Evolutionary conservation across 176 grass and related monocot genomes (phyloP), one percentile per base, ranked within the genome.

Genomic region (Oryza rufipogon): DNA sequence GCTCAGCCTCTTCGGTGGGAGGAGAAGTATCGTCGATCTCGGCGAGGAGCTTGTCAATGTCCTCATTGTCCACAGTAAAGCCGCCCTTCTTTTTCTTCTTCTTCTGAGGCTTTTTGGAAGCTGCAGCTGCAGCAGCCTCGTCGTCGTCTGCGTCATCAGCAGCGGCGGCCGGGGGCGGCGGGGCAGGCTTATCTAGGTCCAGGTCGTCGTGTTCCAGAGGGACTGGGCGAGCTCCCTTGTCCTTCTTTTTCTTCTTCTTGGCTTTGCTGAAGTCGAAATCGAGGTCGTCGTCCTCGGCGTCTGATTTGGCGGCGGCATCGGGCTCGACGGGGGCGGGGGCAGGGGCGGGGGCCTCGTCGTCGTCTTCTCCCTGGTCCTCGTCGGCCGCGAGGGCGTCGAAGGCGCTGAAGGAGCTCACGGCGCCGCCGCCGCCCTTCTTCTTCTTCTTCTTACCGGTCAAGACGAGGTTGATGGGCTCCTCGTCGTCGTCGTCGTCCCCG

Each of bases 381-480:
- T 74, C 66, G 30, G 85, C 85, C 48, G 85, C 87, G n/a, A 98
- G 79, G 6, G 91, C 87, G 70, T 70, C 86, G 76, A 97, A 94
- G 36, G 86, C 88, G 42, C 88, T 95, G 49, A 87, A 70, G 25
- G 78, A 70, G 33, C 70, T 80, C 70, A 22, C 71, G 11, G 68
- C 47, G 20, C 16, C 60, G 46, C 73, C 77, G 41, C 83, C 90
- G 74, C 87, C 92, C 76, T 81, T 85, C 88, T 98, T 98, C 82
- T 92, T 92, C 38, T 98, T 98, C 80, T 98, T 98, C 89, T 95
- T 98, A 87, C 96, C 96, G 20, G 93, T 81, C 83, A 95, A 93
- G 39, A 88, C 89, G 80, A 94, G 10, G 80, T 90, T 80, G 63
- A 90, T 68, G 25, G 87, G 84, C 68, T 95, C 95, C 44, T 88